Evolutionary conservation across 164 flowering plant species (phyloP).

Genomic region (Akebia trifoliata): DNA sequence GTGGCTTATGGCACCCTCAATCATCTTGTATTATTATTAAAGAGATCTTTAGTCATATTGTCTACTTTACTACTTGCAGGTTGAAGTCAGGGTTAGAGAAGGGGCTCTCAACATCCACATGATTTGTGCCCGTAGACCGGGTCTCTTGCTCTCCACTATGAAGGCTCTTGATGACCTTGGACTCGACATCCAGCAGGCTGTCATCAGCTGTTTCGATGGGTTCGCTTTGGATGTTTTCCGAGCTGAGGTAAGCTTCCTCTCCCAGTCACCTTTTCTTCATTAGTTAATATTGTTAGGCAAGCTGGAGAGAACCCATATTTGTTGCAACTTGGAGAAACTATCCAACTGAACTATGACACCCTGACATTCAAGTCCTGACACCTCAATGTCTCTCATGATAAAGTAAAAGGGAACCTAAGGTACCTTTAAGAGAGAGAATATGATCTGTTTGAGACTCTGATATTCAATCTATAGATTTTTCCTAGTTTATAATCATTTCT

Average conservation of each 20-base stretch:
- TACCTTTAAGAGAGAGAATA: too few relatives aligned
- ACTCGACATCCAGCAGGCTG: slow-evolving; percentile 74
- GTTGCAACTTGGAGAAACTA: too few relatives aligned
- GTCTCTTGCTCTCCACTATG: slow-evolving; percentile 33
- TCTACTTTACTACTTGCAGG: slow-evolving; percentile 27
- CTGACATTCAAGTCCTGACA: too few relatives aligned
- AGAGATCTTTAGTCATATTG: background rate
- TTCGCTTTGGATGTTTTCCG: slow-evolving; percentile 40
- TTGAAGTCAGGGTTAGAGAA: slow-evolving; percentile 71
- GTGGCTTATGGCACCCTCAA: background rate
- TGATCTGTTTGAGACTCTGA: too few relatives aligned
- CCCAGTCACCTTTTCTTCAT: slow-evolving; percentile 19
- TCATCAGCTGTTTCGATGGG: slow-evolving; percentile 82
- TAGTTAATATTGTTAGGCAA: background rate
- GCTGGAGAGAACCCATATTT: background rate
- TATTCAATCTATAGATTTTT: too few relatives aligned
- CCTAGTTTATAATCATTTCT: too few relatives aligned
- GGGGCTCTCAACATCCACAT: slow-evolving; percentile 84
- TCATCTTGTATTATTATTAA: background rate
- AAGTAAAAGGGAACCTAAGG: too few relatives aligned
- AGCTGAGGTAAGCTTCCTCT: slow-evolving; percentile 67
- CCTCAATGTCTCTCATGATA: too few relatives aligned
- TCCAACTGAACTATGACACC: too few relatives aligned
- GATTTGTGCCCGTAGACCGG: too few relatives aligned
- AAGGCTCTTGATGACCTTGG: slow-evolving; percentile 73